These are phyloP conservation scores for Cutaneotrichosporon mucoides DNA, from an alignment of 1,284 basidiomycete genomes.

Conservation along the genomic window DNA sequence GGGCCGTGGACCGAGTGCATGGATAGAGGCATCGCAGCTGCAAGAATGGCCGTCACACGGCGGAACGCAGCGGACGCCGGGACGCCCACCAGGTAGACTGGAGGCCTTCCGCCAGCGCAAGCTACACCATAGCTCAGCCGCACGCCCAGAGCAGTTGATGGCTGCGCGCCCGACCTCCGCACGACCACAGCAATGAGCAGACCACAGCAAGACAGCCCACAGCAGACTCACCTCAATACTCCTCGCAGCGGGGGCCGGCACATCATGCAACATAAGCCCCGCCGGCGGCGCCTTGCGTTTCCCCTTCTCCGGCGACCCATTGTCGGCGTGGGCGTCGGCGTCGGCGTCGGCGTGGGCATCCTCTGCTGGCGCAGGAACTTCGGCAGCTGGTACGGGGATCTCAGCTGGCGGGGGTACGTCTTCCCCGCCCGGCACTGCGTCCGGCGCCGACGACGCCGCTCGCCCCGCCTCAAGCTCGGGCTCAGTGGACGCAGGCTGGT, in stretches of 20 bases:
- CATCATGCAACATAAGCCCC: slow-evolving; percentile 9
- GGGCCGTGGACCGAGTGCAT: no score
- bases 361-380: background rate
- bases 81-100: no score
- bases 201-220: background rate
- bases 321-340: background rate
- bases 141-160: background rate
- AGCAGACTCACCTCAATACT: slow-evolving; percentile 9
- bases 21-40: no score
- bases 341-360: background rate
- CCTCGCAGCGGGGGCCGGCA: background rate
- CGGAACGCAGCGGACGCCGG: no score
- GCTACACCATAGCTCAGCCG: no score
- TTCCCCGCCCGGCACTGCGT: background rate
- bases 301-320: background rate
- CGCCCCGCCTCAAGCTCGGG: no score
- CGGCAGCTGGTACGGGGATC: background rate
- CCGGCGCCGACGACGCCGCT: no score
- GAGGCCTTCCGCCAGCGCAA: no score
- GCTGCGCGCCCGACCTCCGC: background rate
- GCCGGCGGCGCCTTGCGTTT: slow-evolving; percentile 1
- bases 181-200: no score
- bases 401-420: no score
- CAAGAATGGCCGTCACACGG: no score
- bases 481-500: no score